Percentiles rank a stretch among this genome's conserved stretches.
Conservation (phyloP, 1,284 basidiomycete genomes). For the Ceratobasidium sp. region DNA sequence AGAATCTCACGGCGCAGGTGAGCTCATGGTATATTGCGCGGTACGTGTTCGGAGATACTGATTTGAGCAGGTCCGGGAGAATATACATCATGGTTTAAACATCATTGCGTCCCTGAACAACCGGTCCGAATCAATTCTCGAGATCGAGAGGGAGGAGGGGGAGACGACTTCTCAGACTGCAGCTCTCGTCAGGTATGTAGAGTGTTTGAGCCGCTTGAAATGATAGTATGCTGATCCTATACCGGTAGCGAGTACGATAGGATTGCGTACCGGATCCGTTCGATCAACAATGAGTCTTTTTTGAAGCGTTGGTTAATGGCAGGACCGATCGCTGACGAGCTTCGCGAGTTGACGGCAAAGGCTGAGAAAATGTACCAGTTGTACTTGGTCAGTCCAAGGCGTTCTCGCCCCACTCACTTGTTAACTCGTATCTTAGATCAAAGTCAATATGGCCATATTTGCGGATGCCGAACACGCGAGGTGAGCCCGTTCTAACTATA, state of each 20-base stretch:
- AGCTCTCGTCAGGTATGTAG: constrained; percentile 32
- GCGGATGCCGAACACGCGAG: constrained; percentile 25
- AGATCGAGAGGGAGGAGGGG: constrained; percentile 42
- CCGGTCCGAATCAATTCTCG: constrained; percentile 35
- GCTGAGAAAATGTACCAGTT: constrained; percentile 39
- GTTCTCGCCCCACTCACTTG: background rate
- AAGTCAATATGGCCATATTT: constrained; percentile 37
- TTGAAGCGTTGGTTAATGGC: constrained; percentile 32
- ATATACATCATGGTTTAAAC: constrained; percentile 30
- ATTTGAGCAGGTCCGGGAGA: constrained; percentile 8
- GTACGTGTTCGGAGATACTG: background rate
- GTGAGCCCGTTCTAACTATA: background rate
- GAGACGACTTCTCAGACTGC: constrained; percentile 42
- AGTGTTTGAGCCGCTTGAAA: background rate
- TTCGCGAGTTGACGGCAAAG: constrained; percentile 27
- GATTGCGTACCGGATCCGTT: constrained; percentile 31
- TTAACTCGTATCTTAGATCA: constrained; percentile 11
- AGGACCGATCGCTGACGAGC: constrained; percentile 10
- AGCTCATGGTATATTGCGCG: background rate
- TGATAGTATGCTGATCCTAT: too few relatives aligned
- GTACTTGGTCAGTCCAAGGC: constrained; percentile 22
- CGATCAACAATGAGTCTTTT: constrained; percentile 40
- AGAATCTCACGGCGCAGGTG: constrained; percentile 35
- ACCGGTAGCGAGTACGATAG: constrained; percentile 23
- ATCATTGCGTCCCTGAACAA: constrained; percentile 41